A percentile compares a stretch with the other conserved stretches of the same genome.
Conservation (phyloP, 805 yeast genomes). For the Soucietia sequanensis region DNA sequence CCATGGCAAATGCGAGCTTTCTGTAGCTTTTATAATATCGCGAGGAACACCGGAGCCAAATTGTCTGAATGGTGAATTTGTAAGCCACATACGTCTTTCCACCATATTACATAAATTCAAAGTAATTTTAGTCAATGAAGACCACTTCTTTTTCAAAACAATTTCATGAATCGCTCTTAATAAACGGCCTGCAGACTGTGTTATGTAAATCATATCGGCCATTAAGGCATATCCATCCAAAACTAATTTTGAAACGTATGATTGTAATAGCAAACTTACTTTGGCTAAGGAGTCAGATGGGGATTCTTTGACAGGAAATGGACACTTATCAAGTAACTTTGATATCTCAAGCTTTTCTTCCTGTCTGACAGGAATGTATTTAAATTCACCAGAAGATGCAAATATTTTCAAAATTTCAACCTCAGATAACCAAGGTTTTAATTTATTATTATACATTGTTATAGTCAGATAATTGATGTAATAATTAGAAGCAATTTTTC, state of each 20-base stretch:
- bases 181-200: conserved; percentile 90
- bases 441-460: conserved; percentile 56
- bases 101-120: conserved; percentile 76
- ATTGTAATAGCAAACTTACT: conserved; percentile 74
- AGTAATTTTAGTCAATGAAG: conserved; percentile 54
- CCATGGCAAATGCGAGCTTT: conserved; percentile 84
- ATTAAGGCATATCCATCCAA: conserved; percentile 87
- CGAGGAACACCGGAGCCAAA: conserved; percentile 63
- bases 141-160: conserved; percentile 68
- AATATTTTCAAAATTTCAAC: conserved; percentile 78
- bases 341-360: conserved; percentile 79
- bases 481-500: conserved; percentile 81
- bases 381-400: conserved; percentile 82
- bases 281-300: conserved; percentile 74
- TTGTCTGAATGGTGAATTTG: conserved; percentile 85
- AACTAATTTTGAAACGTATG: conserved; percentile 74
- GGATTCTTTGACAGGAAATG: conserved; percentile 80
- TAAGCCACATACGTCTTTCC: conserved; percentile 78
- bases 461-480: conserved; percentile 79
- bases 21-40: conserved; percentile 71
- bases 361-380: conserved; percentile 75
- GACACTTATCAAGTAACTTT: conserved; percentile 69
- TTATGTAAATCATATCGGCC: conserved; percentile 90
- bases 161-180: conserved; percentile 84
- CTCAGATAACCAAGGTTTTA: conserved; percentile 64